Evolutionary conservation across 768 basidiomycete species (phyloP).

Genomic region (Paxillus ammoniavirescens): DNA sequence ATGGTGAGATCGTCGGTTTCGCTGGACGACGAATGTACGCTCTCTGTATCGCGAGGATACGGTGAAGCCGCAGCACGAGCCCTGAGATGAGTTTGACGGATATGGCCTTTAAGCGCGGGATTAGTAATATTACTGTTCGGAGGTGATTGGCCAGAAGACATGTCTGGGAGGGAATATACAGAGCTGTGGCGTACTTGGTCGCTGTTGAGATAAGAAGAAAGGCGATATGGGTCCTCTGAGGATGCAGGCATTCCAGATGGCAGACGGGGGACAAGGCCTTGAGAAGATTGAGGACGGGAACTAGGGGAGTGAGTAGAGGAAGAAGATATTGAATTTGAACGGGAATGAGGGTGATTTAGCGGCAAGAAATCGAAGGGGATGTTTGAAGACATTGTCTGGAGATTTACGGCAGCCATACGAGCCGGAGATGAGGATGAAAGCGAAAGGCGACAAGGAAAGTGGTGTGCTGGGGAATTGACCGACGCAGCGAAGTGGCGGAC

Average conservation of each 20-base stretch:
- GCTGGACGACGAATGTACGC: conserved; percentile 83
- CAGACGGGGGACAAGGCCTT: conserved; percentile 57
- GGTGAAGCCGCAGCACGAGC: conserved; percentile 81
- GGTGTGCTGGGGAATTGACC: conserved; percentile 30
- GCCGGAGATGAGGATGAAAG: conserved; percentile 15
- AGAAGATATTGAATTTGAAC: conserved; percentile 78
- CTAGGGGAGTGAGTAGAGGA: conserved; percentile 69
- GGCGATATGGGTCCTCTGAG: conserved; percentile 70
- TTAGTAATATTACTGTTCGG: conserved; percentile 76
- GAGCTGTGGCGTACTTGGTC: conserved; percentile 48
- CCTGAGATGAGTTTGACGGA: conserved; percentile 73
- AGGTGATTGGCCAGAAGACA: conserved; percentile 59
- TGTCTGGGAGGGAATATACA: conserved; percentile 41
- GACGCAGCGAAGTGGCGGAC: conserved; percentile 46
- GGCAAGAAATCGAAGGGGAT: conserved; percentile 73
- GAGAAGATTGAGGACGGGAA: conserved; percentile 78
- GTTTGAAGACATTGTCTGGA: conserved; percentile 67
- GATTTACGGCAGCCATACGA: conserved; percentile 70
- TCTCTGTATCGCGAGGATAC: conserved; percentile 83
- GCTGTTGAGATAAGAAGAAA: conserved; percentile 51
- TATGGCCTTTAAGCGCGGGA: conserved; percentile 74
- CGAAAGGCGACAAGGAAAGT: conserved; percentile 35
- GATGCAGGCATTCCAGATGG: conserved; percentile 49
- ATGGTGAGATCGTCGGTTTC: conserved; percentile 87
- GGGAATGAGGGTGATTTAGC: conserved; percentile 61